Evolutionary conservation across 1,284 basidiomycete species (phyloP).

Genomic region (Pascua guehoae): DNA sequence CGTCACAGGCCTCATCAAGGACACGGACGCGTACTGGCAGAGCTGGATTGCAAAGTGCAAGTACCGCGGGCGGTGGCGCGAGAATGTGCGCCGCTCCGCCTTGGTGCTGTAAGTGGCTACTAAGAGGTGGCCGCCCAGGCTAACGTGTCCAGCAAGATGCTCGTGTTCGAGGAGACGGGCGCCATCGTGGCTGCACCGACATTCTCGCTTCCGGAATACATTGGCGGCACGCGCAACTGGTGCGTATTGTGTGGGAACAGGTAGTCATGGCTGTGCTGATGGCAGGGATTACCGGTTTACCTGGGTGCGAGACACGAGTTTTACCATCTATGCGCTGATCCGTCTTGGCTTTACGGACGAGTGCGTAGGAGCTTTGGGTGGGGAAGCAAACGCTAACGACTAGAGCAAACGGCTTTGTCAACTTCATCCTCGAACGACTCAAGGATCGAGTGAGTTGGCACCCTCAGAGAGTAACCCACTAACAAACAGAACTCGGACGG

Average conservation of each 20-base stretch:
- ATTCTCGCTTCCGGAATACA: conserved; percentile 84
- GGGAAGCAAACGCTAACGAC: not conserved
- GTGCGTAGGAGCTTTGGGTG: conserved; percentile 52
- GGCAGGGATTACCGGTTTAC: conserved; percentile 46
- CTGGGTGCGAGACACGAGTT: conserved; percentile 80
- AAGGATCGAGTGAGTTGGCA: conserved; percentile 55
- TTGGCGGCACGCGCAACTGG: conserved; percentile 84
- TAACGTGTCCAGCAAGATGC: conserved; percentile 42
- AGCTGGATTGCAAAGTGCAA: conserved; percentile 66
- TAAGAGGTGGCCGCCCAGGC: not conserved
- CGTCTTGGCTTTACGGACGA: conserved; percentile 86
- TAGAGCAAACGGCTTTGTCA: conserved; percentile 62
- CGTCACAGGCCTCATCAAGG: conserved; percentile 29
- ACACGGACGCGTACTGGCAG: conserved; percentile 82
- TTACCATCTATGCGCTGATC: conserved; percentile 86
- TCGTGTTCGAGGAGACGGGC: conserved; percentile 52
- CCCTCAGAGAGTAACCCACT: too few species aligned
- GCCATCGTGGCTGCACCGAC: conserved; percentile 90
- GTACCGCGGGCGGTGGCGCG: conserved; percentile 89
- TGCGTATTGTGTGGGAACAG: conserved; percentile 8
- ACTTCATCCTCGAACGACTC: conserved; percentile 79
- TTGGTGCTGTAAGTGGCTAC: conserved; percentile 55
- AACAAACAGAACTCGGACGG: conserved; percentile 65
- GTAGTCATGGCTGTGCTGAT: not conserved
- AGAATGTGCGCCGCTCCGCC: conserved; percentile 80